Percentiles rank a stretch among this genome's conserved stretches.
These are phyloP conservation scores for Gardenia jasminoides DNA, from an alignment of 257 asterid species.

Conservation along the genomic window DNA sequence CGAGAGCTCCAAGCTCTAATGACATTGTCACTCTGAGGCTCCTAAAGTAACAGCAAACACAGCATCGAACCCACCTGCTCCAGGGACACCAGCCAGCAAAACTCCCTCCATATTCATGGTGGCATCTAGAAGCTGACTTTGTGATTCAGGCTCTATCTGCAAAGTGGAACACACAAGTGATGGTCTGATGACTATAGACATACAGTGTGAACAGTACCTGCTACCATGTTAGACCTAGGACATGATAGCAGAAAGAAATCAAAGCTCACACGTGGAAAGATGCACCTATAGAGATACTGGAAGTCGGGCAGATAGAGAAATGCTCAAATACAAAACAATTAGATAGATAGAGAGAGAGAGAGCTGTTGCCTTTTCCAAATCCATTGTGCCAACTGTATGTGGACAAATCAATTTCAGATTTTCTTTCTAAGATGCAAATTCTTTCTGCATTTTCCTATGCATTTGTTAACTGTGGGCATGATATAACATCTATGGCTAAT, in stretches of 20 bases:
- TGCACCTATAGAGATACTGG: not conserved
- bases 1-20: slow-evolving; percentile 67
- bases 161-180: slow-evolving; percentile 10
- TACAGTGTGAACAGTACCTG: not conserved
- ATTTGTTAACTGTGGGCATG: too few relatives aligned
- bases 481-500: not conserved
- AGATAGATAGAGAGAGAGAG: not conserved
- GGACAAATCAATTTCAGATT: slow-evolving; percentile 1
- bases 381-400: not conserved
- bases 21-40: slow-evolving; percentile 50
- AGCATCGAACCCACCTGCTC: slow-evolving; percentile 98
- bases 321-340: not conserved
- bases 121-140: slow-evolving; percentile 68
- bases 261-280: not conserved
- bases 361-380: not conserved
- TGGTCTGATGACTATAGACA: slow-evolving; percentile 11
- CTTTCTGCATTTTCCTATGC: not conserved
- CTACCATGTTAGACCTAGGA: not conserved
- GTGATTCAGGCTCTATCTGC: slow-evolving; percentile 97
- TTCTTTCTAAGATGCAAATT: not conserved
- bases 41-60: slow-evolving; percentile 85
- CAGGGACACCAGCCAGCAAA: slow-evolving; percentile 89
- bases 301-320: not conserved
- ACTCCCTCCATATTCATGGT: slow-evolving; percentile 87
- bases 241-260: not conserved